Base-by-base conservation (phyloP, 768 basidiomycete species). In the Pleurotus platypus region DNA sequence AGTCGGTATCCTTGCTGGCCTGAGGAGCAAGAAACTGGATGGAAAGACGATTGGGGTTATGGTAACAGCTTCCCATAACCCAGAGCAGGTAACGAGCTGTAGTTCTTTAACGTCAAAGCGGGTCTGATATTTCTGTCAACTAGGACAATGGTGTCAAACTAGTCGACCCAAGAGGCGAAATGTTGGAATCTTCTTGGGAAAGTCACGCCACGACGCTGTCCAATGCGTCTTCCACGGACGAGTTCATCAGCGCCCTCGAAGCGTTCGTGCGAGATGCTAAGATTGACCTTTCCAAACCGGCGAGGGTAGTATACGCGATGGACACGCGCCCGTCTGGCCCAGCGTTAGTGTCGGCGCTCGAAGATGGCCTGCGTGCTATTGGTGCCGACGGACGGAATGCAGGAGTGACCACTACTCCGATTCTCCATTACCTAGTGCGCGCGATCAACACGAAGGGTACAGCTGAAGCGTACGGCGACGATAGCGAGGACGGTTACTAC, bases 51-150 rank as follows among this genome's bases (percentile, higher is more conserved):
- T 99, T 64, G 97, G 97, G 13, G 92, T 98, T 18, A 98, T 99
- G 97, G 88, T 99, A 68, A 99, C 97, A 38, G 97, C 97, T 2
- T 96, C 94, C n/a, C 97, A 99, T 72, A 99, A 99, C 69, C 96
- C 97, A n/a, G 95, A 95, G 68, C 81, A 84, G 67, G 95, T 94
- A 65, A 62, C 82, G 66, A n/a, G 50, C 45, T 27, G n/a, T 15
- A 20, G 49, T 49, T 42, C 43, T 43, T 11, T 55, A 46, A 30
- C 62, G 13, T 26, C 61, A 55, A 35, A 56, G 42, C 42, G n/a
- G 22, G 22, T 27, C 16, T 45, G 18, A 56, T 55, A 58, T 30
- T 40, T 16, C 55, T 55, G 48, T 58, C 60, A 20, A n/a, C 6
- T 66, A 97, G 94, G 97, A 99, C 70, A 99, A 99, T 69, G 97